These are phyloP conservation scores for Linnemannia schmuckeri DNA, from an alignment of 192 early-diverging fungal genomes.

Conservation along the genomic window DNA sequence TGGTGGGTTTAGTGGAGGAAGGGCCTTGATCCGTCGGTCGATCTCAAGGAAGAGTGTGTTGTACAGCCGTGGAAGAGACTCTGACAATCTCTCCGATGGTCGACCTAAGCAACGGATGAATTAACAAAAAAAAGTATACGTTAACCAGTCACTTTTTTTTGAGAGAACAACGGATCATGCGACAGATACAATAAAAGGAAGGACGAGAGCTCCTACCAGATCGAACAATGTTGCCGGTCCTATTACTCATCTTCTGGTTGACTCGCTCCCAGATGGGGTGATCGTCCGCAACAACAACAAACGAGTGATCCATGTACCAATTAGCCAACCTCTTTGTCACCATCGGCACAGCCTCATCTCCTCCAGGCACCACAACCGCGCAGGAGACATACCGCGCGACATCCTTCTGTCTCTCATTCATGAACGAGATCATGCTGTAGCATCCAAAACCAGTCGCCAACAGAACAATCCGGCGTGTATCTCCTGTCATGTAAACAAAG, in stretches of 20 bases:
- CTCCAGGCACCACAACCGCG: constrained; percentile 50
- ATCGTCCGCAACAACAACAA: constrained; percentile 45
- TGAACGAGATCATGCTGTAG: constrained; percentile 46
- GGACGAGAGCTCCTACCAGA: constrained; percentile 20
- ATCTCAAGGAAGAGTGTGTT: constrained; percentile 29
- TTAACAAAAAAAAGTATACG: background rate
- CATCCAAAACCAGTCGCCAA: constrained; percentile 55
- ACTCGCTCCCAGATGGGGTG: constrained; percentile 40
- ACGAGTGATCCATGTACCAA: constrained; percentile 49
- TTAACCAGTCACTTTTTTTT: background rate
- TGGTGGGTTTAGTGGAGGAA: constrained; percentile 18
- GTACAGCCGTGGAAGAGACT: constrained; percentile 26
- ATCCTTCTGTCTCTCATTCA: constrained; percentile 56
- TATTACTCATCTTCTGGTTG: constrained; percentile 23
- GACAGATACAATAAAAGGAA: background rate
- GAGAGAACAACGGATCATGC: background rate
- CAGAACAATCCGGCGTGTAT: constrained; percentile 40
- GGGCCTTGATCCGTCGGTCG: constrained; percentile 8
- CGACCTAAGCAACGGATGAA: constrained; percentile 7
- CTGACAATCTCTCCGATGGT: constrained; percentile 32
- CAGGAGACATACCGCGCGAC: constrained; percentile 48
- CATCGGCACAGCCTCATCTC: constrained; percentile 46
- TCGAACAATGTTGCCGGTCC: constrained; percentile 37
- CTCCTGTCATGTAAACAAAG: constrained; percentile 22
- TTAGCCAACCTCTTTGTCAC: constrained; percentile 38